Evolutionary conservation across 139 green algal species (phyloP).

Genomic region (Chlorella sp.): DNA sequence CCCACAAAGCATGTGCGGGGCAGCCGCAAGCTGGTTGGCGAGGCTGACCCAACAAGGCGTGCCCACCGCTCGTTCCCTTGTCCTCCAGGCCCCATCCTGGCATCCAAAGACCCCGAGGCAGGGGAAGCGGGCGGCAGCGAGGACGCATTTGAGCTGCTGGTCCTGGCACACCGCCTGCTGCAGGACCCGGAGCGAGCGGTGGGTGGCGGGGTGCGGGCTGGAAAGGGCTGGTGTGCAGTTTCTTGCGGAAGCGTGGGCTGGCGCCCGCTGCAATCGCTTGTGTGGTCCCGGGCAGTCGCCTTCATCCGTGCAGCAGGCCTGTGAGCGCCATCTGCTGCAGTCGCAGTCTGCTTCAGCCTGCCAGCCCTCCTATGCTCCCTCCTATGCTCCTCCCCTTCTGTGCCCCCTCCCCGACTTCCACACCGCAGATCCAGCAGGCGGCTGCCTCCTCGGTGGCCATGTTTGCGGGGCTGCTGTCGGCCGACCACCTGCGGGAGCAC

Average conservation of each 20-base stretch:
- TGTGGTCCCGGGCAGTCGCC: too few species aligned
- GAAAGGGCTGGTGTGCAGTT: too few species aligned
- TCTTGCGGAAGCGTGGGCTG: too few species aligned
- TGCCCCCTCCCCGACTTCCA: not conserved
- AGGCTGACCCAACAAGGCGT: not conserved
- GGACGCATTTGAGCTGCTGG: constrained; percentile 29
- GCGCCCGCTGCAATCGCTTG: too few species aligned
- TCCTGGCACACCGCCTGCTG: constrained; percentile 26
- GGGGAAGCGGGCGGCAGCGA: not conserved
- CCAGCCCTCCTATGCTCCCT: not conserved
- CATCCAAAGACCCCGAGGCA: not conserved
- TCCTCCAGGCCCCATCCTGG: constrained; percentile 13
- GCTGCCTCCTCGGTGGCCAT: constrained; percentile 31
- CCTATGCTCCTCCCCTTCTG: not conserved
- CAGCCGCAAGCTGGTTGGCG: too few species aligned
- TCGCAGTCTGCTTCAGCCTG: too few species aligned
- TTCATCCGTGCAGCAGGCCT: too few species aligned
- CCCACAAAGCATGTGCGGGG: too few species aligned
- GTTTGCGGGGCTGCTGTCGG: constrained; percentile 35
- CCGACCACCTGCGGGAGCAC: not conserved
- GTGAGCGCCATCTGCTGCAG: too few species aligned
- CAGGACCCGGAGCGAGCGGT: constrained; percentile 22
- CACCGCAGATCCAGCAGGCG: constrained; percentile 28
- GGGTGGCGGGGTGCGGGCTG: too few species aligned
- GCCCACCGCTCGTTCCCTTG: not conserved